A percentile compares a stretch with the other conserved stretches of the same genome.
Evolutionary conservation across 1,284 basidiomycete genomes (phyloP).

Genomic region (Puccinia hordei): DNA sequence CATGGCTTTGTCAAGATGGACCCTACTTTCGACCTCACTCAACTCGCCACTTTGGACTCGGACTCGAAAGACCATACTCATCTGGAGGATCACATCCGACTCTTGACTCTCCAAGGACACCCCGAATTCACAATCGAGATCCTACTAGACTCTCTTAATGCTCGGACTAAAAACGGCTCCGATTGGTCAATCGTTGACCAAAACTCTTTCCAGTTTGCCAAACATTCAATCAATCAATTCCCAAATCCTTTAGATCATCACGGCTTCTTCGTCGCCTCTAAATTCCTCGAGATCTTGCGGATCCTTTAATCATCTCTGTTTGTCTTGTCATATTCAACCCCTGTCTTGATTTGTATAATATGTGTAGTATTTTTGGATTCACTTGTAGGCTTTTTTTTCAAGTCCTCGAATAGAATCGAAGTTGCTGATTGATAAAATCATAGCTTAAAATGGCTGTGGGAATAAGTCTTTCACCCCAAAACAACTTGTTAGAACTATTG

Average conservation of each 20-base stretch:
- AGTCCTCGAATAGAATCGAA: too few relatives aligned
- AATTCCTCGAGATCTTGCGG: slow-evolving; percentile 7
- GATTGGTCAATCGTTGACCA: neutral
- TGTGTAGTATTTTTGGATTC: too few relatives aligned
- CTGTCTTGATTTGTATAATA: too few relatives aligned
- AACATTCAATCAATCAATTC: neutral
- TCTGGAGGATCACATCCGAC: neutral
- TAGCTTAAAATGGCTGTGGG: too few relatives aligned
- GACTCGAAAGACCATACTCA: neutral
- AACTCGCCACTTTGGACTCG: neutral
- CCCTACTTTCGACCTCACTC: neutral
- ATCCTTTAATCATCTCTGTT: neutral
- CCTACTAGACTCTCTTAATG: neutral
- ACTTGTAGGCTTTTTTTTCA: neutral
- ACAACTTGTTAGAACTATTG: too few relatives aligned
- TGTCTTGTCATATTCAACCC: neutral
- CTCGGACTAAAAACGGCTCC: neutral
- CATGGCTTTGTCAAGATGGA: slow-evolving; percentile 16
- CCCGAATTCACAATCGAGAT: slow-evolving; percentile 8
- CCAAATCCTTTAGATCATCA: neutral
- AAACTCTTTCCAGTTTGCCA: neutral
- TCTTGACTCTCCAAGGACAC: slow-evolving; percentile 26
- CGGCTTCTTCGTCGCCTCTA: neutral
- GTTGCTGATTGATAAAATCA: too few relatives aligned
- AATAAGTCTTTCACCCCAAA: too few relatives aligned